Conservation (phyloP, 129 eudicot species). For the Artemisia argyi region DNA sequence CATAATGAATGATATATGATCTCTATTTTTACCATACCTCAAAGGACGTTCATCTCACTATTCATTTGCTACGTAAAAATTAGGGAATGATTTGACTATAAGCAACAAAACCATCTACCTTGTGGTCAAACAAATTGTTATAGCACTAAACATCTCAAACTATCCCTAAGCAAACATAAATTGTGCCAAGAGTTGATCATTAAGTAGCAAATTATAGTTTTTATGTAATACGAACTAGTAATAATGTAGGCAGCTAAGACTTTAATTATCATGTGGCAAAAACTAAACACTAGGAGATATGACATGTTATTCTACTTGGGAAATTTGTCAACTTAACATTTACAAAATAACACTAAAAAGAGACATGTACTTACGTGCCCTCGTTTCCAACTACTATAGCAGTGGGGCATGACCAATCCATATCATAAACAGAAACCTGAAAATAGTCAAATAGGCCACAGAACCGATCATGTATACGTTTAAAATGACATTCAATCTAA, state of each 20-base stretch:
- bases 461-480: not conserved
- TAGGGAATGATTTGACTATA: not conserved
- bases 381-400: conserved; percentile 94
- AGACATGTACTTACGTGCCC: conserved; percentile 39
- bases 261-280: not conserved
- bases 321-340: not conserved
- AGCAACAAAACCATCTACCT: not conserved
- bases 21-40: not conserved
- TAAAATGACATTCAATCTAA: not conserved
- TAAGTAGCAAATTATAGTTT: not conserved
- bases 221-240: not conserved
- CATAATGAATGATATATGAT: not conserved
- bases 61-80: not conserved
- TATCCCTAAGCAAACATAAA: not conserved
- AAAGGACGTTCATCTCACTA: not conserved
- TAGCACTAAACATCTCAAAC: not conserved
- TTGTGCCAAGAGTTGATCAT: not conserved
- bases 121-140: not conserved
- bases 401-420: conserved; percentile 92
- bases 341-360: not conserved
- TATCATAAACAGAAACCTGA: conserved; percentile 76
- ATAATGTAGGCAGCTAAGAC: not conserved
- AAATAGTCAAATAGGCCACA: conserved; percentile 3
- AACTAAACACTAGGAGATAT: too few species aligned
- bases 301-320: too few species aligned